phyloP scores from a whole-genome alignment of 768 basidiomycete species.

The Leucogyrophana mollusca region DNA sequence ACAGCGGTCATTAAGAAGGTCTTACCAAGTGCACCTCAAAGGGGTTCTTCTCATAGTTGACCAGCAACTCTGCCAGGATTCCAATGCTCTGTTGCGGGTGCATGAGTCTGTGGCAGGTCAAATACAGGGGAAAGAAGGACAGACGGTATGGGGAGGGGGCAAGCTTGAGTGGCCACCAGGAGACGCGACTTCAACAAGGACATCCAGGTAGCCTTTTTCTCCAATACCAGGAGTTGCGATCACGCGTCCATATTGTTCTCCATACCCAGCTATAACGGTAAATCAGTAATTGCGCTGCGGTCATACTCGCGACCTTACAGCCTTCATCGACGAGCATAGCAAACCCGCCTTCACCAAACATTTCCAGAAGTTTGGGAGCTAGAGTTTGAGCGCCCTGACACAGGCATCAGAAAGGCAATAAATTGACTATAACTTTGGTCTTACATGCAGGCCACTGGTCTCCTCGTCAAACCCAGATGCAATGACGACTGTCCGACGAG shows the following conservation, averaged over 20 bases:
- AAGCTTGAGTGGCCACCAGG: slow-evolving; percentile 86
- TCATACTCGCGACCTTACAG: slow-evolving; percentile 37
- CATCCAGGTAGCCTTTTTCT: slow-evolving; percentile 73
- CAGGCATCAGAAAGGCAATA: background rate
- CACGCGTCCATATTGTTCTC: slow-evolving; percentile 47
- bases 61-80: slow-evolving; percentile 69
- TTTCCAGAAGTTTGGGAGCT: slow-evolving; percentile 45
- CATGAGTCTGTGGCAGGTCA: slow-evolving; percentile 8
- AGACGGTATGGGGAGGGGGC: slow-evolving; percentile 77
- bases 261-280: slow-evolving; percentile 43
- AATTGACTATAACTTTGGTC: background rate
- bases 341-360: slow-evolving; percentile 71
- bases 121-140: slow-evolving; percentile 8
- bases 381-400: slow-evolving; percentile 55
- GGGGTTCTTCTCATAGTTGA: slow-evolving; percentile 67
- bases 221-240: slow-evolving; percentile 64
- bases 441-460: slow-evolving; percentile 48
- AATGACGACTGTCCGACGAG: slow-evolving; percentile 59
- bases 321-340: slow-evolving; percentile 90
- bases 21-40: slow-evolving; percentile 49
- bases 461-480: slow-evolving; percentile 82
- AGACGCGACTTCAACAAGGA: slow-evolving; percentile 60
- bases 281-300: background rate
- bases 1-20: background rate
- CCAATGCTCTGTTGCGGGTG: slow-evolving; percentile 66